These are phyloP conservation scores for Darksidea phi DNA, from an alignment of 495 filamentous ascomycete species.

Conservation along the genomic window DNA sequence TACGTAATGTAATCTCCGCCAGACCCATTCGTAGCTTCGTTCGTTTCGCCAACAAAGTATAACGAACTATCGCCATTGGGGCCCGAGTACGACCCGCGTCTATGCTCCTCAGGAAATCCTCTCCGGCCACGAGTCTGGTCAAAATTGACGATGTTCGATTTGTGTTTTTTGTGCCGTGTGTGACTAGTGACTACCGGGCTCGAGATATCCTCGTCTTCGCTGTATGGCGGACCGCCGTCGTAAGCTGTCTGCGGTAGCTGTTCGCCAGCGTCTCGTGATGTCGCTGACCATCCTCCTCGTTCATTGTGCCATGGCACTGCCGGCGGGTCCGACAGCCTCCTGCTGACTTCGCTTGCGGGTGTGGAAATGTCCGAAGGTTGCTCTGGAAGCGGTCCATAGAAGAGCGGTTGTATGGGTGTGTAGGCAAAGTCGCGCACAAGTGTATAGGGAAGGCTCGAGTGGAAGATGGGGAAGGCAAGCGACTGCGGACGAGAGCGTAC, in stretches of 20 bases:
- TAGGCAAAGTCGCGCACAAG: slow-evolving; percentile 97
- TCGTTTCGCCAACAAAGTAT: slow-evolving; percentile 69
- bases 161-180: slow-evolving; percentile 78
- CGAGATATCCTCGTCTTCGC: slow-evolving; percentile 93
- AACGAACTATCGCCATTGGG: slow-evolving; percentile 71
- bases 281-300: slow-evolving; percentile 53
- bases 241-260: slow-evolving; percentile 84
- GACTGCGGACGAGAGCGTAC: slow-evolving; percentile 68
- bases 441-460: slow-evolving; percentile 84
- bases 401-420: slow-evolving; percentile 72
- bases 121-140: slow-evolving; percentile 49
- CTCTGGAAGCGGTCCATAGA: slow-evolving; percentile 88
- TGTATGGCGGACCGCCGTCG: slow-evolving; percentile 91
- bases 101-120: slow-evolving; percentile 26
- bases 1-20: slow-evolving; percentile 82
- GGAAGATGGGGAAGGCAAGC: slow-evolving; percentile 76
- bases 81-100: slow-evolving; percentile 66
- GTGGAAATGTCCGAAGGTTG: slow-evolving; percentile 75
- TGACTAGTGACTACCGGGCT: slow-evolving; percentile 73
- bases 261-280: slow-evolving; percentile 51
- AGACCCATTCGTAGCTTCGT: slow-evolving; percentile 66
- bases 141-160: slow-evolving; percentile 60
- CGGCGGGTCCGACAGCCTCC: slow-evolving; percentile 79
- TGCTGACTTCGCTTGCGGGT: slow-evolving; percentile 72
- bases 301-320: slow-evolving; percentile 56